These are phyloP conservation scores for Phytophthora brassicae DNA, from an alignment of 352 stramenopile genomes.

Conservation along the genomic window DNA sequence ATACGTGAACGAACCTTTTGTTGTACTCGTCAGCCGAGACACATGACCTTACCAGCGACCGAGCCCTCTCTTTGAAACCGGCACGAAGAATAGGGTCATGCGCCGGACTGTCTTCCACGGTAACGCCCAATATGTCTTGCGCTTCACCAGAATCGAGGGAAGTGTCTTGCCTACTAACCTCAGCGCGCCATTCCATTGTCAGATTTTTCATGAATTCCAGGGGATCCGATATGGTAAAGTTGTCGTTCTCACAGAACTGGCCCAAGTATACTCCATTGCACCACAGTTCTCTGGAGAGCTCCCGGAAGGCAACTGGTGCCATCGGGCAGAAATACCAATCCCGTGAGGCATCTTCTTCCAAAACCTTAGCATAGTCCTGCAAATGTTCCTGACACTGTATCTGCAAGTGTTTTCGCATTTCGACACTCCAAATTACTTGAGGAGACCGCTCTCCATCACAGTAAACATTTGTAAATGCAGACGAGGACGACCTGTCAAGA, in stretches of 20 bases:
- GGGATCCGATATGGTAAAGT: conserved; percentile 85
- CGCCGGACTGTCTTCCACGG: conserved; percentile 14
- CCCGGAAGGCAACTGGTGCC: conserved; percentile 87
- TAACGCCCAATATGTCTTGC: conserved; percentile 36
- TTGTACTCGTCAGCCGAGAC: conserved; percentile 33
- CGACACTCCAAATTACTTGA: conserved; percentile 93
- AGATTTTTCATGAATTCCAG: conserved; percentile 85
- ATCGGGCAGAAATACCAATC: conserved; percentile 93
- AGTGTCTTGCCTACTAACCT: conserved; percentile 44
- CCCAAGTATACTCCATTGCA: conserved; percentile 93
- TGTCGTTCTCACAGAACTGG: conserved; percentile 88
- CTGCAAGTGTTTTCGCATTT: conserved; percentile 91
- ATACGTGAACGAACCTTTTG: conserved; percentile 40
- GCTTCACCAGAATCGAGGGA: conserved; percentile 44
- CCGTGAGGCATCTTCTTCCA: conserved; percentile 87
- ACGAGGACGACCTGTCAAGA: conserved; percentile 75
- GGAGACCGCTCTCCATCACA: conserved; percentile 83
- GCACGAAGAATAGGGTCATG: conserved; percentile 39
- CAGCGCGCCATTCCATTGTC: conserved; percentile 76
- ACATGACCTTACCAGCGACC: conserved; percentile 35
- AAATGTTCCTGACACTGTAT: conserved; percentile 89
- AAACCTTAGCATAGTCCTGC: conserved; percentile 87
- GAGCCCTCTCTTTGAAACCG: conserved; percentile 58
- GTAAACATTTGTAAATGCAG: conserved; percentile 91
- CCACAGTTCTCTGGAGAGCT: conserved; percentile 92